Percentiles rank a stretch among this genome's conserved stretches.
Conservation (phyloP, 2,329 filamentous ascomycete genomes). For the Fusarium sp. region DNA sequence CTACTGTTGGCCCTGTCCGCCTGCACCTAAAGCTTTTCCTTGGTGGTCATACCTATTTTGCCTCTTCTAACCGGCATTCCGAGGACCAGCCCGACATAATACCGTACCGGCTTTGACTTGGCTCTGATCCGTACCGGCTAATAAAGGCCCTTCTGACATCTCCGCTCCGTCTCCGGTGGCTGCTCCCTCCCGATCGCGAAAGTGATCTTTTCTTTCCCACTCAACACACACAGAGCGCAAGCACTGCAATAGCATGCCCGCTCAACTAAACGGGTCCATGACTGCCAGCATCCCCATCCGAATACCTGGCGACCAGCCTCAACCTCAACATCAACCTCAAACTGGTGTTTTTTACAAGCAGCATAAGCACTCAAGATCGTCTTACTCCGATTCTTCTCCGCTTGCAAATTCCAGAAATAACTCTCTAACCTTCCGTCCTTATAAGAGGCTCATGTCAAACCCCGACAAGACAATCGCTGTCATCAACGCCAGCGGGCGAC, state of each 20-base stretch:
- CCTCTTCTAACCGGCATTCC: constrained; percentile 41
- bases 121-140: constrained; percentile 34
- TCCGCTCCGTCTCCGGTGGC: constrained; percentile 39
- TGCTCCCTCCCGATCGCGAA: constrained; percentile 32
- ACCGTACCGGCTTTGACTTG: constrained; percentile 32
- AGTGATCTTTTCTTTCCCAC: constrained; percentile 36
- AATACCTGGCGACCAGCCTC: constrained; percentile 52
- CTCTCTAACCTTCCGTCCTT: constrained; percentile 69
- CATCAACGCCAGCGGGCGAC: constrained; percentile 95
- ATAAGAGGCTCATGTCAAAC: constrained; percentile 68
- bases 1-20: constrained; percentile 34
- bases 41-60: constrained; percentile 34
- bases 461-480: constrained; percentile 87
- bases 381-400: constrained; percentile 70
- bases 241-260: constrained; percentile 52
- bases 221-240: constrained; percentile 38
- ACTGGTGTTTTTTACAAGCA: constrained; percentile 55
- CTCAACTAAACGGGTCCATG: constrained; percentile 55
- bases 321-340: constrained; percentile 32
- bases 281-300: constrained; percentile 55
- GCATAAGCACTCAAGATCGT: constrained; percentile 72
- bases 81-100: constrained; percentile 45
- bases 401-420: constrained; percentile 67
- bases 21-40: constrained; percentile 17
- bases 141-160: constrained; percentile 38